Base-by-base conservation (phyloP, 257 asterid genomes). In the Mentha longifolia region DNA sequence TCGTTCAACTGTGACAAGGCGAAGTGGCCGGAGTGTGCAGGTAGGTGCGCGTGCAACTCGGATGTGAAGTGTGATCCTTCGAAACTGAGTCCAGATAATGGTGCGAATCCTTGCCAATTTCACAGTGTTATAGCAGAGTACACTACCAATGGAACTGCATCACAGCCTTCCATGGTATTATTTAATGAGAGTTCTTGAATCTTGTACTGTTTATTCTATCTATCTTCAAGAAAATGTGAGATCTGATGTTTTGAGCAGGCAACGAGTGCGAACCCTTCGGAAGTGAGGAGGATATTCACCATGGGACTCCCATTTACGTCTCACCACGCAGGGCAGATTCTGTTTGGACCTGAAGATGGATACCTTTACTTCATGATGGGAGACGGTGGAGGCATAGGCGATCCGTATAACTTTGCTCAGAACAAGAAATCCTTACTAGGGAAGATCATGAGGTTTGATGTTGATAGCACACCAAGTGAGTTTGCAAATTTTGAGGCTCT, bases 301-400 rank as follows among this genome's bases (percentile, higher is more conserved):
- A 92, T 92, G 96, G 98, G 97, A 3, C 96, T 92, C 70, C 97
- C 98, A 0, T 92, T 82, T 64, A 84, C 87, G 30, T 25, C 85
- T 6, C 92, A 90, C 79, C 97, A 90, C 58, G 98, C 81, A 12
- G 97, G 98, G 39, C 97, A 93, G 76, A 93, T 95, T 72, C 91
- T 95, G 64, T 88, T 95, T 60, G 99, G 99, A 65, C 99, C 99
- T 3, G 28, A 51, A 50, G 98, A 95, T 80, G 99, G 98, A 14
- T 86, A 84, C 71, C 69, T 95, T 84, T 95, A 95, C 86, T 85
- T 95, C 67, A 95, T 95, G 97, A 89, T 89, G 97, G 99, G 99
- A 22, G 99, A 95, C 20, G 99, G 99, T 5, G 98, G 98, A 15
- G 80, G 87, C 33, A 11, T 35, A 2, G 95, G 89, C 3, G 99